phyloP scores from a whole-genome alignment of 2,329 filamentous ascomycete genomes.

The Cercospora sp. region DNA sequence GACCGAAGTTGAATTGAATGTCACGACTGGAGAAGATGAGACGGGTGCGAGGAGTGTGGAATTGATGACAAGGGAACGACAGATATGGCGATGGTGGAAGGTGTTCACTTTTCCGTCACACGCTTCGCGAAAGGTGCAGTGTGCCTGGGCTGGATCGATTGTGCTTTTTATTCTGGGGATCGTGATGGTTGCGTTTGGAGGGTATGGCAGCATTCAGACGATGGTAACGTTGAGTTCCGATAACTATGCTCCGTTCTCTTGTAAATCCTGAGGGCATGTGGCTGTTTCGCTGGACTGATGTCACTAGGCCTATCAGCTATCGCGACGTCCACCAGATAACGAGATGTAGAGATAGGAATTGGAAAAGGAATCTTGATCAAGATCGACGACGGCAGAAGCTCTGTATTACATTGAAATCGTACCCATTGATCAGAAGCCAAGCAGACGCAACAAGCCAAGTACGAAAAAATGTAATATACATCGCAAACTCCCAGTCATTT shows the following conservation, averaged over 20 bases:
- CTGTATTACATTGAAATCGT: background rate
- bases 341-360: background rate
- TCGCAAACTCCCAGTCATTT: background rate
- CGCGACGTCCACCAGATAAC: background rate
- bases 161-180: constrained; percentile 7
- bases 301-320: background rate
- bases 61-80: background rate
- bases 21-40: constrained; percentile 2
- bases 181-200: constrained; percentile 12
- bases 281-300: background rate
- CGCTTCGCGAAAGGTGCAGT: background rate
- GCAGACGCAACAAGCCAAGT: background rate
- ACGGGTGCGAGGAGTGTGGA: background rate
- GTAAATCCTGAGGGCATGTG: background rate
- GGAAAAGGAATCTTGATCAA: background rate
- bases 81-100: constrained; percentile 13
- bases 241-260: constrained; percentile 18
- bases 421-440: background rate
- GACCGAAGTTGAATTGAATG: constrained; percentile 5
- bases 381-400: background rate
- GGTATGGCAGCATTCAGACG: constrained; percentile 19
- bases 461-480: background rate
- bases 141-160: constrained; percentile 4
- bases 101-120: constrained; percentile 6
- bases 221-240: constrained; percentile 14